These are phyloP conservation scores for Dioszegia hungarica DNA, from an alignment of 768 basidiomycete genomes.

Conservation along the genomic window DNA sequence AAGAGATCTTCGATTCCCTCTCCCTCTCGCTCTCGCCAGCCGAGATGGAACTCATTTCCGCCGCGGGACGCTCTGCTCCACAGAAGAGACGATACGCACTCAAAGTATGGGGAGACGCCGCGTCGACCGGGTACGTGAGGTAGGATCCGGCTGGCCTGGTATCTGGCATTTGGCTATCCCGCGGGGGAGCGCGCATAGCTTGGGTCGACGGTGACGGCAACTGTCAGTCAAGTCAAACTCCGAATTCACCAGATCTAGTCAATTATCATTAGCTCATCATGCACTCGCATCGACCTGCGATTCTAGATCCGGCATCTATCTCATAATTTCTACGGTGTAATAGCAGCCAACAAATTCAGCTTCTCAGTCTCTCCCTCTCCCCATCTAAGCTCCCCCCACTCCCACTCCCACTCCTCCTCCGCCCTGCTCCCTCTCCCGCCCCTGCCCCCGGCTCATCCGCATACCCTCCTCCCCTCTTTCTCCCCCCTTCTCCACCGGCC, in stretches of 20 bases:
- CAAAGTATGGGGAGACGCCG: not conserved
- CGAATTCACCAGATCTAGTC: no score
- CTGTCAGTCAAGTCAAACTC: no score
- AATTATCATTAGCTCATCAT: no score
- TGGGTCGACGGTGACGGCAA: no score
- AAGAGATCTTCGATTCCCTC: not conserved
- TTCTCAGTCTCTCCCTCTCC: not conserved
- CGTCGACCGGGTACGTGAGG: not conserved
- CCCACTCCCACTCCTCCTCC: not conserved
- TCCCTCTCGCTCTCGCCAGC: not conserved
- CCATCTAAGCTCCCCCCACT: not conserved
- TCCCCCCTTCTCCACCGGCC: conserved; percentile 8
- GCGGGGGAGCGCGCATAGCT: no score
- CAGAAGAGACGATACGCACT: not conserved
- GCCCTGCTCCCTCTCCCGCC: no score
- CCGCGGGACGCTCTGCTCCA: not conserved
- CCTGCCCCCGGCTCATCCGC: conserved; percentile 15
- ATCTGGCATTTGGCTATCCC: no score
- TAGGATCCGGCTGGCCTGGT: no score
- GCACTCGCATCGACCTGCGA: no score
- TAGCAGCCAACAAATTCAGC: no score
- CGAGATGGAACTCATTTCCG: not conserved
- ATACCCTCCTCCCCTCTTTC: conserved; percentile 12
- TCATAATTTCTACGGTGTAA: no score
- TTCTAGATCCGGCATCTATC: no score